Evolutionary conservation across 768 basidiomycete genomes (phyloP).

Genomic region (Serendipita sp.): DNA sequence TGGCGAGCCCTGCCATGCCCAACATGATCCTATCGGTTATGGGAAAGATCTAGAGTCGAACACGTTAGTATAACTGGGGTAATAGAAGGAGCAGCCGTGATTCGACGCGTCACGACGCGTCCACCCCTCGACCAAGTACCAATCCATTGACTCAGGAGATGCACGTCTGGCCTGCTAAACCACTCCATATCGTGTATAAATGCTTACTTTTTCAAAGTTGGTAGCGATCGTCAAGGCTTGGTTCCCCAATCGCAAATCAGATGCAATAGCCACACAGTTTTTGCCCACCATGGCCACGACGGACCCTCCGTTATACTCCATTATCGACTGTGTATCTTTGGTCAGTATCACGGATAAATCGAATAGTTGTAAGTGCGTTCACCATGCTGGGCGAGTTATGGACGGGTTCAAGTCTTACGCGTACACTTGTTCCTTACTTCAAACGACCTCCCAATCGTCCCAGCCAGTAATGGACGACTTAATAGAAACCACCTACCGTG

Average conservation of each 20-base stretch:
- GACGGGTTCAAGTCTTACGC: too few species aligned
- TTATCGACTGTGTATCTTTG: slow-evolving; percentile 44
- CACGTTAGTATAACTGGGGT: slow-evolving; percentile 3
- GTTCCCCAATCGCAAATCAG: slow-evolving; percentile 80
- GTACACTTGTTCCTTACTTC: too few species aligned
- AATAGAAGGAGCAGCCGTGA: neutral
- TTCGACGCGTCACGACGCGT: slow-evolving; percentile 15
- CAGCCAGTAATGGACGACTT: too few species aligned
- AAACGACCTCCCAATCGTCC: too few species aligned
- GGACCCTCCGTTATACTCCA: slow-evolving; percentile 94
- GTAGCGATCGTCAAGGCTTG: slow-evolving; percentile 72
- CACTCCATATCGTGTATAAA: neutral
- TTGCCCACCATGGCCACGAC: slow-evolving; percentile 99
- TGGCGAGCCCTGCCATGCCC: slow-evolving; percentile 82
- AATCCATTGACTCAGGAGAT: too few species aligned
- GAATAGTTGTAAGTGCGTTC: too few species aligned
- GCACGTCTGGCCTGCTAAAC: too few species aligned
- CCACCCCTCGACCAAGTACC: neutral
- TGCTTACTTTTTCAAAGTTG: slow-evolving; percentile 81
- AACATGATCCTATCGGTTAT: slow-evolving; percentile 83
- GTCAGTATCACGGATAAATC: neutral
- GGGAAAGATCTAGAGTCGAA: slow-evolving; percentile 62
- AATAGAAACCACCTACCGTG: too few species aligned
- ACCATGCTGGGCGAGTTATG: too few species aligned
- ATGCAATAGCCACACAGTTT: slow-evolving; percentile 96